phyloP scores from a whole-genome alignment of 139 green algal genomes.

The Nannochloris sp. region DNA sequence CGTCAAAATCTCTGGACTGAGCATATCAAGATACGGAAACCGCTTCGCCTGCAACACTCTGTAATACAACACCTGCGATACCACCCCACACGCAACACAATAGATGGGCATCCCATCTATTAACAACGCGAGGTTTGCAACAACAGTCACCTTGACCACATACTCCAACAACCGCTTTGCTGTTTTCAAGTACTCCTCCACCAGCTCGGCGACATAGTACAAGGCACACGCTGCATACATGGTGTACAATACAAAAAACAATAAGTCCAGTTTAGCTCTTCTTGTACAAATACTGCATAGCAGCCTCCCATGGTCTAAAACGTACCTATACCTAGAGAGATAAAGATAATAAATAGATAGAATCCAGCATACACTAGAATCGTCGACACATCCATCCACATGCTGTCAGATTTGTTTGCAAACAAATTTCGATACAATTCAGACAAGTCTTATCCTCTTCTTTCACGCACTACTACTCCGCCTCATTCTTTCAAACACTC shows the following conservation, averaged over 20 bases:
- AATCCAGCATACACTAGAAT: constrained; percentile 25
- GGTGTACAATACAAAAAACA: background rate
- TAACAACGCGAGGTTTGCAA: constrained; percentile 31
- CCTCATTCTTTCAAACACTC: too few relatives aligned
- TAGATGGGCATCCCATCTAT: constrained; percentile 27
- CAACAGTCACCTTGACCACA: constrained; percentile 19
- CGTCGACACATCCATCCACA: background rate
- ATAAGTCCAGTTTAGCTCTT: too few relatives aligned
- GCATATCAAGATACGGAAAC: constrained; percentile 30
- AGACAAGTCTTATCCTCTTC: too few relatives aligned
- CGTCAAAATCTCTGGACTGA: constrained; percentile 9
- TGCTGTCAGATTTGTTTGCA: background rate
- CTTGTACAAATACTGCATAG: too few relatives aligned
- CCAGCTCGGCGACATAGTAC: constrained; percentile 43
- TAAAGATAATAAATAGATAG: constrained; percentile 35
- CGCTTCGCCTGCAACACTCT: constrained; percentile 16
- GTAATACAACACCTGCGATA: constrained; percentile 25
- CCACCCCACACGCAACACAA: constrained; percentile 11
- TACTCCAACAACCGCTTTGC: constrained; percentile 23
- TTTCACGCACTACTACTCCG: too few relatives aligned
- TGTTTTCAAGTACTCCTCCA: constrained; percentile 35
- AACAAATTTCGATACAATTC: background rate
- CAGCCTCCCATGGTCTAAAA: background rate
- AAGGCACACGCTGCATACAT: constrained; percentile 31
- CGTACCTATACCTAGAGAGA: constrained; percentile 37